Evolutionary conservation across 805 yeast genomes (phyloP), one percentile per base, ranked within the genome.

Genomic region (Metschnikowia amazonensis): DNA sequence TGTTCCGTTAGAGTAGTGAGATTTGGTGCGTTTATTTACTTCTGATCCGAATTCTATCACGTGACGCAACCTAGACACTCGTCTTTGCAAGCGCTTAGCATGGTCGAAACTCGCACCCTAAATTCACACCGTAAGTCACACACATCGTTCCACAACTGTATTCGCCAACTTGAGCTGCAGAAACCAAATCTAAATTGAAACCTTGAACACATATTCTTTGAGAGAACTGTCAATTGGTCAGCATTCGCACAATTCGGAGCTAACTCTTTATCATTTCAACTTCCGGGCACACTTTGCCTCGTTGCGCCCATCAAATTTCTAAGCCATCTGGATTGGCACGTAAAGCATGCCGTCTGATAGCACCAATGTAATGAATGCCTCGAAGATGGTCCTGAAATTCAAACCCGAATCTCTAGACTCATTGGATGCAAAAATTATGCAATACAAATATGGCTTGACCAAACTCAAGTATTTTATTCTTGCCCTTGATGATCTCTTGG

Each of bases 381-480:
- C 23, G 33, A 37, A 17, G 13, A n/a, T 13, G 18, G 25, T 18
- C 16, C 25, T 37, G 41, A 28, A 37, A n/a, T 37, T 37, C 33
- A 37, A 27, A 11, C 51, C 51, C 5, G 29, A 42, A 17, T 39
- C 34, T 14, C 35, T 54, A 35, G 77, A 75, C 53, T 65, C 77
- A 1, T 65, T 74, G 39, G 89, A 82, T 51, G 78, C 81, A 11
- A 75, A 75, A 49, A 68, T 80, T 18, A 60, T 83, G 3, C 86
- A 84, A 58, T 84, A 76, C 60, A 75, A 73, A 45, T 79, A 79
- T 53, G 77, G 81, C 8, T 64, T 75, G 2, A 58, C 63, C 45
- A 81, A 81, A 56, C 55, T 81, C 21, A 65, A 66, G 30, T 61
- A 63, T 28, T 59, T 76, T 37, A 48, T 64, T 1, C 29, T 27